Conservation (phyloP, 2,329 filamentous ascomycete species). For the Torrubiella hemipterigena region DNA sequence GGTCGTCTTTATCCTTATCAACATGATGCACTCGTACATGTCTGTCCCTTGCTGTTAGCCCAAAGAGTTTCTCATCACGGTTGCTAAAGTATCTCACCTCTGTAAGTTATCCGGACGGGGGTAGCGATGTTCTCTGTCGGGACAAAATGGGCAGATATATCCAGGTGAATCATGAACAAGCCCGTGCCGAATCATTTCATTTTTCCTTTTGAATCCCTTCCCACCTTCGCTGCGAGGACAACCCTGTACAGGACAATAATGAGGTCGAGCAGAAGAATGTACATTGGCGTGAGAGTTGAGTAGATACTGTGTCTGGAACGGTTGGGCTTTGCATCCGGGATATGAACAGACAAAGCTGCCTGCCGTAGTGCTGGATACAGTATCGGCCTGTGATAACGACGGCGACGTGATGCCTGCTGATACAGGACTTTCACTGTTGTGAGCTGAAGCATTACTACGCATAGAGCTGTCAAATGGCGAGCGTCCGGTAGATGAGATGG, state of each 20-base stretch:
- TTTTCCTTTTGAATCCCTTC: constrained; percentile 60
- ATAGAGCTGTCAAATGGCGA: no score
- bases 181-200: constrained; percentile 65
- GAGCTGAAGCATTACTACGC: no score
- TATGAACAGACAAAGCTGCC: constrained; percentile 47
- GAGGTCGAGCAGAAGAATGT: constrained; percentile 52
- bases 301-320: constrained; percentile 68
- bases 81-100: constrained; percentile 47
- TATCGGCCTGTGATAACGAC: no score
- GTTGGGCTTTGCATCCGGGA: constrained; percentile 53
- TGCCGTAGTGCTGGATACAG: constrained; percentile 37
- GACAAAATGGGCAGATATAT: constrained; percentile 93
- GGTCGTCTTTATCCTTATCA: constrained; percentile 83
- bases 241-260: constrained; percentile 51
- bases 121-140: constrained; percentile 86
- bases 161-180: constrained; percentile 89
- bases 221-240: constrained; percentile 53
- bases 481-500: no score
- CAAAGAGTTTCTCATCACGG: not conserved
- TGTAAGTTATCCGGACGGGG: constrained; percentile 92
- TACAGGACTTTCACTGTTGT: no score
- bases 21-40: constrained; percentile 88
- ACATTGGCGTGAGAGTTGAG: constrained; percentile 71
- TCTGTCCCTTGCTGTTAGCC: constrained; percentile 31
- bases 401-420: no score